Base-by-base conservation (phyloP, 2,329 filamentous ascomycete genomes). In the Chaetomium sp. region DNA sequence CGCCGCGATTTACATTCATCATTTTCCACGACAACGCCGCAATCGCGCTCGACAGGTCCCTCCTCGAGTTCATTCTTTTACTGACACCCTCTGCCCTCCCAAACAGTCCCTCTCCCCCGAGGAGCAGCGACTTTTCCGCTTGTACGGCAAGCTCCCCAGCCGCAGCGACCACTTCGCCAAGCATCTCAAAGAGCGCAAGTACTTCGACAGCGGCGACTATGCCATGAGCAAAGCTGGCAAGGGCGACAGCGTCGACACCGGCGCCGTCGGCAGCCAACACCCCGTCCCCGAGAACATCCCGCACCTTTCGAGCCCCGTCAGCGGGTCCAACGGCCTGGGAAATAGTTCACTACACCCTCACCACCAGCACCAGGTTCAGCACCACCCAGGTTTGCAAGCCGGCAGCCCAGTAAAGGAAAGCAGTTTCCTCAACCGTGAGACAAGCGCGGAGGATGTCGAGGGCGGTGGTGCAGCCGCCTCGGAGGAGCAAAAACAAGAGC, bases 171-270 rank as follows among this genome's bases (percentile, higher is more conserved):
- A 96, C 68, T 86, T 97, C 66, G 91, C 95, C 79, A 97, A 97
- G 79, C 95, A 97, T 71, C 84, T 97, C 70, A 96, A 96, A 82
- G 94, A 97, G 73, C 91, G 94, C 78, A 99, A 95, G 78, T 96
- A 96, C 78, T 96, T 96, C 74, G 91, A 96, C 78, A 94, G 88
- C 58, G 91, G 91, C 69, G 91, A 96, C 77, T 96, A 96, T 68
- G 91, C 91, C 69, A 88, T 96, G 76, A 92, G 88, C 73, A 96
- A 96, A 79, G 94, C 94, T 58, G 94, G 94, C 74, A 97, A 97
- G 77, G 91, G 90, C 71, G 89, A 91, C 68, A 88, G 94, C 69
- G 88, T 94, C 68, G 92, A 95, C 69, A 89, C 95, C 58, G 95
- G 92, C 69, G 87, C 87, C 68, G 89, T 99, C 68, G 94, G 94